Base-by-base conservation (phyloP, 139 green algal genomes). In the Microglena sp. region DNA sequence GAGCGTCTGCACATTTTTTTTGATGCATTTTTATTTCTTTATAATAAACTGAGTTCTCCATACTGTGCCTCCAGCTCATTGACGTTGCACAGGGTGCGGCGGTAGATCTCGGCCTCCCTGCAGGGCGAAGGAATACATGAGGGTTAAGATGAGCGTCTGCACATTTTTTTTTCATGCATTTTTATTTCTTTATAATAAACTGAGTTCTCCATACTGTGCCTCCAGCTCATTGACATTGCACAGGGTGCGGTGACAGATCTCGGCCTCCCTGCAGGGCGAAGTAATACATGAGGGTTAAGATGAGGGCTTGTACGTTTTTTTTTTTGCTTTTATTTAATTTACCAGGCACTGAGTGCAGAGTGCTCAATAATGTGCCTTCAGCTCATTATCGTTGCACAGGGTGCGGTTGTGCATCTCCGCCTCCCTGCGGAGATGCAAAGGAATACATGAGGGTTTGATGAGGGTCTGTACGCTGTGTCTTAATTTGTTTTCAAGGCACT, bases 61-160 rank as follows among this genome's bases (percentile, higher is more conserved):
- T n/a, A n/a, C n/a, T n/a, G n/a, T n/a, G n/a, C 27, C 5, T 40
- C 6, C 68, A 50, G 15, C 40, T 64, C 56, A 45, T 74, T 76
- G 8, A 74, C 72, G 21, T 30, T 60, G 36, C 33, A n/a, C n/a
- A 94, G 69, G 0, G 58, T 55, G 18, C 66, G 67, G 7, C 65
- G 56, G 73, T 94, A 96, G 44, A 95, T 80, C 65, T 91, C 80
- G 7, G 70, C 74, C 66, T 93, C 86, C 65, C 68, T 78, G 60
- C 1, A 21, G 30, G 66, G 21, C 11, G 50, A n/a, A n/a, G n/a
- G n/a, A n/a, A n/a, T n/a, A 27, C 31, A 73, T 18, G 33, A 8
- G 27, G 43, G 29, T 53, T 71, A 7, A 40, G 33, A 0, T 28
- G 21, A 45, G 21, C 40, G 40, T 62, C 54, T 40, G 34, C n/a